These are phyloP conservation scores for Umbelopsis isabellina DNA, from an alignment of 192 early-diverging fungal species.

Conservation along the genomic window DNA sequence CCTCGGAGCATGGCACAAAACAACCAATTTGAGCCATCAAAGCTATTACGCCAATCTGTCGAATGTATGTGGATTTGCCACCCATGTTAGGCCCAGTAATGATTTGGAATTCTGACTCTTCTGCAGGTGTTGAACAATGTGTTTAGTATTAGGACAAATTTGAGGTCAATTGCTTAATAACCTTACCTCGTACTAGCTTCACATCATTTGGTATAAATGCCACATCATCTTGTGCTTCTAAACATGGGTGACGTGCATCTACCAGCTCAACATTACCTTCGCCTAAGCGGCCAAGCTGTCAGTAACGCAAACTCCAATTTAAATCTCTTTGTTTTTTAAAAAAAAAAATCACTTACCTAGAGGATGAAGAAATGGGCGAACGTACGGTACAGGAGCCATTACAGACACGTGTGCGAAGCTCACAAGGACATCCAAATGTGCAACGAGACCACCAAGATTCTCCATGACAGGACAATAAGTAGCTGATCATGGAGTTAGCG, in stretches of 20 bases:
- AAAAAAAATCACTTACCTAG: constrained; percentile 43
- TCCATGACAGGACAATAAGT: constrained; percentile 86
- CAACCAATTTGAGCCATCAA: constrained; percentile 95
- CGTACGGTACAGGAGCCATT: constrained; percentile 82
- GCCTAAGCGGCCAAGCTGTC: constrained; percentile 34
- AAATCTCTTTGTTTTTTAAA: too few species aligned
- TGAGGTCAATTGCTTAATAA: not conserved
- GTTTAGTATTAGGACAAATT: not conserved
- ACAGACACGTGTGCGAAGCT: constrained; percentile 87
- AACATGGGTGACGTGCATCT: constrained; percentile 85
- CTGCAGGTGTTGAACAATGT: constrained; percentile 25
- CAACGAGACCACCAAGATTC: constrained; percentile 71
- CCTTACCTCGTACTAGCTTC: constrained; percentile 63
- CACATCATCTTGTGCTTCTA: constrained; percentile 91
- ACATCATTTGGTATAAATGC: constrained; percentile 96
- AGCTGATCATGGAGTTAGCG: constrained; percentile 34
- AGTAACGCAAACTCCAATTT: not conserved
- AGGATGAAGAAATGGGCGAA: constrained; percentile 71
- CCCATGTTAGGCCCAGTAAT: constrained; percentile 99
- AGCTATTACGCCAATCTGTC: constrained; percentile 91
- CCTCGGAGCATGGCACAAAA: constrained; percentile 88
- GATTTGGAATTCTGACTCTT: constrained; percentile 76
- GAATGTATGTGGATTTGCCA: constrained; percentile 96
- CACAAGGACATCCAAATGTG: constrained; percentile 86
- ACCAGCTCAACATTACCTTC: constrained; percentile 70